Evolutionary conservation across 208 protist species (phyloP), one percentile per base, ranked within the genome.

Genomic region (Crithidia thermophila): DNA sequence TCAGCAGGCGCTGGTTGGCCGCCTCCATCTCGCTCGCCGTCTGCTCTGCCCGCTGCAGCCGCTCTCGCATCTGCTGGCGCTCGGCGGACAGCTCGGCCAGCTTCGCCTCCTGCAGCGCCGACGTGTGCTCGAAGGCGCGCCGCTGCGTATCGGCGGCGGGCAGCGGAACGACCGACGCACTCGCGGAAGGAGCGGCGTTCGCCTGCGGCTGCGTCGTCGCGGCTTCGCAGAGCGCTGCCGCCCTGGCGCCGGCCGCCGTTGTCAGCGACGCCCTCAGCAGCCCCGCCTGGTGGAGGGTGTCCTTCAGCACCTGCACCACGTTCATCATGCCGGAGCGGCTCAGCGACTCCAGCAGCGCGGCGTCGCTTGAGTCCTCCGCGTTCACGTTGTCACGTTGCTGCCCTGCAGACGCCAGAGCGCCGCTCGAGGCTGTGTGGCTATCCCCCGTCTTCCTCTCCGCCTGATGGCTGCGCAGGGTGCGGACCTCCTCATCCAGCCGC

Each of bases 1-100:
- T 49, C 10, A 87, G 50, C 7, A 84, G 63, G 13, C 81, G 77
- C 51, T 77, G 65, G n/a, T 81, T 79, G 4, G 61, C 36, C 20
- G 52, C 56, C 49, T 73, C 69, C 45, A 56, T 56, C 23, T 84
- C 71, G 5, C 21, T 42, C 0, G 55, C 31, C 11, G 25, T 52
- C 20, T 57, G 72, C 47, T 73, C 67, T 21, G 57, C 47, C 31
- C 8, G 49, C 50, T 76, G 62, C 50, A 78, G 30, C 4, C 66
- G 74, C 27, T 67, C 53, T 8, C 9, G 37, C 56, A 77, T 47
- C 21, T 49, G 66, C 55, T 75, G 70, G 21, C 64, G 66, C 57
- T 81, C 67, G 13, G 34, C 62, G 8, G 36, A 20, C 27, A 69
- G 39, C 46, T 59, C 50, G 20, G 64, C 62, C 7, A 88, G 42